Evolutionary conservation across 768 basidiomycete species (phyloP), one percentile per base, ranked within the genome.

Genomic region (Hypholoma fasciculare): DNA sequence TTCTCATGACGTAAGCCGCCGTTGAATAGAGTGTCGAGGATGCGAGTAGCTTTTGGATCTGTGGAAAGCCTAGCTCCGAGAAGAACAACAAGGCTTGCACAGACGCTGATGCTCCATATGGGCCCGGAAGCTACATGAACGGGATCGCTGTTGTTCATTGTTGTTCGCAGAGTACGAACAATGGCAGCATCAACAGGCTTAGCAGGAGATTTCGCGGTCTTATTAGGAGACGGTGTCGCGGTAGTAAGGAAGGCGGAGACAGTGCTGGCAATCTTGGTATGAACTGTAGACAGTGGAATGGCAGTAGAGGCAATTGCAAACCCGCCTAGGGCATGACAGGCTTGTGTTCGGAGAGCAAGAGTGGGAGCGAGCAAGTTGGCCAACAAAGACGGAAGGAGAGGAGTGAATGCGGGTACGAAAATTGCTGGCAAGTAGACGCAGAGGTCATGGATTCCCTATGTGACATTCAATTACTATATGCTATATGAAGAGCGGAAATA

Each of bases 321-420:
- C 2, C 90, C 89, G 17, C 88, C 84, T 0, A 92, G 78, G 0
- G 91, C 90, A 63, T 90, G 84, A 47, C 87, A 89, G 7, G 91
- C 91, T 68, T 89, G 87, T 0, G 80, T 72, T 13, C 91, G 87
- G 44, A 92, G 74, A n/a, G 74, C 69, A 6, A 89, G 72, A 1
- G 86, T 89, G 1, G 83, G 79, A 3, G 85, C 87, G 7, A 90
- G 79, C 14, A 93, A 74, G 58, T 82, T 84, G 20, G 76, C 68
- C 17, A 93, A 74, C 40, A 93, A 74, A 5, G 86, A 84, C 2
- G 84, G 83, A 9, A 93, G 74, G 23, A 82, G 62, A 1, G 64
- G 64, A 7, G 74, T 73, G 62, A 93, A 91, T 7, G 84, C 79
- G 0, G 87, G 85, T n/a, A 91, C 73, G 64, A 93, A 93, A 8